phyloP scores from a whole-genome alignment of 768 basidiomycete genomes.

The Omphalotus guepiniiformis region DNA sequence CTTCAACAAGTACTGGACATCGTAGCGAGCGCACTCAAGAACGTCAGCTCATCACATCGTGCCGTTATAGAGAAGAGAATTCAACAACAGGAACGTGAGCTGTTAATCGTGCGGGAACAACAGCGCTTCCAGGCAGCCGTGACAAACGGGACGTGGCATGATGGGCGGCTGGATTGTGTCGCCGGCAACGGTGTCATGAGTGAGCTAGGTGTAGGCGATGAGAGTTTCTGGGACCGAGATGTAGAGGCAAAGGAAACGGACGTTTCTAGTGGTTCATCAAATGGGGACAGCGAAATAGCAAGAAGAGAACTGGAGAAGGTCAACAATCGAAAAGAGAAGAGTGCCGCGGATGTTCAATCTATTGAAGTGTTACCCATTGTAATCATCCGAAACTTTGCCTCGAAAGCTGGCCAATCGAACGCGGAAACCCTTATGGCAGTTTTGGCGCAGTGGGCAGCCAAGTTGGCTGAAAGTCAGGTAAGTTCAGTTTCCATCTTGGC shows the following conservation, averaged over 20 bases:
- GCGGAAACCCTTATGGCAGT: constrained; percentile 72
- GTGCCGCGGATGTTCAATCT: constrained; percentile 43
- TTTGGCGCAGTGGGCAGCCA: constrained; percentile 82
- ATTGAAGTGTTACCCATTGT: constrained; percentile 77
- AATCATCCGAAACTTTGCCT: constrained; percentile 75
- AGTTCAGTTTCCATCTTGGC: constrained; percentile 8
- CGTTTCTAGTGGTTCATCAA: too few species aligned
- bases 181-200: constrained; percentile 85
- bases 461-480: constrained; percentile 77
- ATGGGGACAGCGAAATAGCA: constrained; percentile 6
- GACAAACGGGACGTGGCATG: constrained; percentile 74
- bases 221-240: constrained; percentile 37
- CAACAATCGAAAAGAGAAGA: constrained; percentile 23
- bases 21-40: constrained; percentile 65
- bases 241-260: constrained; percentile 3
- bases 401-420: constrained; percentile 44
- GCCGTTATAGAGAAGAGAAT: constrained; percentile 36
- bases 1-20: constrained; percentile 81
- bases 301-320: constrained; percentile 14
- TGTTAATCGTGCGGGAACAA: constrained; percentile 22
- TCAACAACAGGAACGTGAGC: constrained; percentile 29
- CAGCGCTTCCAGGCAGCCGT: constrained; percentile 34
- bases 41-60: constrained; percentile 51
- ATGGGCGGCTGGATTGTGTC: constrained; percentile 79
- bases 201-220: constrained; percentile 83